Base-by-base conservation (phyloP, 371 early-diverging fungal genomes). In the Rhizomucor pusillus region DNA sequence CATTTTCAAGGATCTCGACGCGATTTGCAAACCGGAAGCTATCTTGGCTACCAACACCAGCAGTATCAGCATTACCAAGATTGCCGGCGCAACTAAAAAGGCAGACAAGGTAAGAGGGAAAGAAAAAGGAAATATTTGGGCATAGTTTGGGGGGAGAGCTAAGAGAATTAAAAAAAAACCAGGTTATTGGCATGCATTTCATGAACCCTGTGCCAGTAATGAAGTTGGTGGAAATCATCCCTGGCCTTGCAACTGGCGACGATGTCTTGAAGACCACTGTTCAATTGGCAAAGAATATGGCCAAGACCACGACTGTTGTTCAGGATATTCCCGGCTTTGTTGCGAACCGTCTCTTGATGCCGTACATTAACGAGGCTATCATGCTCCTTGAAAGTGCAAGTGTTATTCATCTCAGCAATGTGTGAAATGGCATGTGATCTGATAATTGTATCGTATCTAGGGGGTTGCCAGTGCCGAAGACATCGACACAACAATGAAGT, bases 121-220 rank as follows among this genome's bases (percentile, higher is more conserved):
- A 45, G n/a, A 35, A 45, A 22, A 29, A 10, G 20, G 37, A 33
- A 29, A 29, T 29, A 7, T 5, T 29, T 29, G 22, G 45, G 40
- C 20, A 34, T 16, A 45, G 29, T 25, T 35, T 20, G 29, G 33
- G 37, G 43, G 13, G 35, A 1, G 9, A 11, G 47, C 13, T 52
- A n/a, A n/a, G n/a, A n/a, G n/a, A n/a, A 11, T 45, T 20, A 39
- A 39, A 16, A 52, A 12, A 14, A 13, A 18, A 18, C 14, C 63
- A 79, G 73, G 91, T 94, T 33, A 88, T 93, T 66, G 93, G 92
- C 40, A 92, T 93, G 91, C 93, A 92, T 62, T 94, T 93, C 62
- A 92, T 94, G 92, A 93, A 93, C 71, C 91, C 94, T 33, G 97
- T 98, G 14, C 98, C 98, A 4, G 94, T 98, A 48, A 98, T 98